These are phyloP conservation scores for Xylaria sp. DNA, from an alignment of 2,329 filamentous ascomycete genomes.

Conservation along the genomic window DNA sequence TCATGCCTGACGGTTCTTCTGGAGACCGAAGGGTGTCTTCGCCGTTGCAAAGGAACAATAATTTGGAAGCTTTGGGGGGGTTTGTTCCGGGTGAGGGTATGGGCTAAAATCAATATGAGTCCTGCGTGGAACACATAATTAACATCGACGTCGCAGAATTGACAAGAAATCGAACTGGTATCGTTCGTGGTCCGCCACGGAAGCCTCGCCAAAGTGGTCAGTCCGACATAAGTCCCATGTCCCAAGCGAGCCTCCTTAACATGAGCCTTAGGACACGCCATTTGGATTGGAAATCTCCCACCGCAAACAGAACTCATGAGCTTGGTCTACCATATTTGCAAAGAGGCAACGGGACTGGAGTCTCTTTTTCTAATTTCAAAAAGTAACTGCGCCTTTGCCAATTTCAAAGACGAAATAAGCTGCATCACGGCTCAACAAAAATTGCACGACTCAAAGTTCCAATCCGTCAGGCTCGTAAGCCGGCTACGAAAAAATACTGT, in stretches of 20 bases:
- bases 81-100: constrained; percentile 46
- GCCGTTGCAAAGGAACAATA: constrained; percentile 40
- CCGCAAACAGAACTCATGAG: constrained; percentile 83
- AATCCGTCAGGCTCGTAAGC: constrained; percentile 86
- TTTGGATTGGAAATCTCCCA: constrained; percentile 96
- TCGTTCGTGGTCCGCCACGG: constrained; percentile 65
- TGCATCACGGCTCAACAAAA: constrained; percentile 82
- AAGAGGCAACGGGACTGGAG: constrained; percentile 80
- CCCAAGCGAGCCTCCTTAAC: constrained; percentile 18
- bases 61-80: constrained; percentile 30
- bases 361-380: constrained; percentile 95
- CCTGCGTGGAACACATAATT: constrained; percentile 1
- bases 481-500: constrained; percentile 72
- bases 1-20: constrained; percentile 46
- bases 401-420: constrained; percentile 83
- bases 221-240: constrained; percentile 42
- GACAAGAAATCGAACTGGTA: constrained; percentile 52
- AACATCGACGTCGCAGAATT: constrained; percentile 44
- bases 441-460: constrained; percentile 91
- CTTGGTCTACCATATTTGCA: constrained; percentile 91
- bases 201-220: constrained; percentile 72
- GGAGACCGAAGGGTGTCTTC: constrained; percentile 39
- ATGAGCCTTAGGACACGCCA: constrained; percentile 73
- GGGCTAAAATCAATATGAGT: constrained; percentile 27
- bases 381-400: constrained; percentile 97